A percentile compares a stretch with the other conserved stretches of the same genome.
phyloP scores from a whole-genome alignment of 352 stramenopile genomes.

The Phytophthora pluvialis region DNA sequence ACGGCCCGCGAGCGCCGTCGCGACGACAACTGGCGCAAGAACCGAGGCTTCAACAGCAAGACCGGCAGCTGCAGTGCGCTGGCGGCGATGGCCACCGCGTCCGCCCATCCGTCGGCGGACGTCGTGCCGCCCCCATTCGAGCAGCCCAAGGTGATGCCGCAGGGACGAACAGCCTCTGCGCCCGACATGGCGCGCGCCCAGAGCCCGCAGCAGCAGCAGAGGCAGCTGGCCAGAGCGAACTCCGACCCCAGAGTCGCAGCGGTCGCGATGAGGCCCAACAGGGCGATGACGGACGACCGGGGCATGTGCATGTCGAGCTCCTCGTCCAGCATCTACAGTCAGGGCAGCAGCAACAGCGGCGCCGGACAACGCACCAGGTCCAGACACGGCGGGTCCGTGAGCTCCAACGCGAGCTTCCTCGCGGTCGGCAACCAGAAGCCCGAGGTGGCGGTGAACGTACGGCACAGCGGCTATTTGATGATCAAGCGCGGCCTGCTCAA shows the following conservation, averaged over 20 bases:
- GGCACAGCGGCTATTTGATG: constrained; percentile 53
- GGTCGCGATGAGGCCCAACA: background rate
- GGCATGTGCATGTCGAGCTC: constrained; percentile 12
- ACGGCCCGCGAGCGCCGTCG: background rate
- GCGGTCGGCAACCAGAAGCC: constrained; percentile 24
- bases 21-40: constrained; percentile 26
- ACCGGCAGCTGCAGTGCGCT: constrained; percentile 21
- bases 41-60: constrained; percentile 35
- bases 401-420: constrained; percentile 25
- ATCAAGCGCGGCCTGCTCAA: constrained; percentile 64
- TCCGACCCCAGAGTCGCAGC: constrained; percentile 16
- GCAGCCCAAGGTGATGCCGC: constrained; percentile 1
- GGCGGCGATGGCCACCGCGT: background rate
- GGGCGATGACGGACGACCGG: constrained; percentile 5
- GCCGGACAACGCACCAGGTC: constrained; percentile 19
- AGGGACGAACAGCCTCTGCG: constrained; percentile 13
- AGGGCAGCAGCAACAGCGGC: constrained; percentile 20
- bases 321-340: constrained; percentile 22
- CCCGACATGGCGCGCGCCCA: constrained; percentile 1
- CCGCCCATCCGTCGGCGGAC: constrained; percentile 2
- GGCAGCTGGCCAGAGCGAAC: constrained; percentile 6
- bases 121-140: constrained; percentile 11
- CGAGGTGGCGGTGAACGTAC: constrained; percentile 41
- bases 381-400: constrained; percentile 22
- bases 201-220: constrained; percentile 19